Evolutionary conservation across 2,329 filamentous ascomycete genomes (phyloP).

Genomic region (Nemania sp.): DNA sequence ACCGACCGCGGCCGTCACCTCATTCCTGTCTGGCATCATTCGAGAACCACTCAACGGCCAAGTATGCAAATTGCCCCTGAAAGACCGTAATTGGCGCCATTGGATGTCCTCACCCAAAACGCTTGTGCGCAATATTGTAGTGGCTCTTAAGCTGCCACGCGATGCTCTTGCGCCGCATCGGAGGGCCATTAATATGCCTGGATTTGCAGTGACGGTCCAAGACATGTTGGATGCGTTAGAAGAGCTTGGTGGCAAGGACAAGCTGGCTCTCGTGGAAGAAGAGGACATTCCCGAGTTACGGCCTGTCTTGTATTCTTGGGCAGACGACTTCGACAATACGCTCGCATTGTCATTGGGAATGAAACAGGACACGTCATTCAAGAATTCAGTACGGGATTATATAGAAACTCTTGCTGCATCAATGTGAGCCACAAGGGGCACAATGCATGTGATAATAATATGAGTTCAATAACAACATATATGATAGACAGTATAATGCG

Average conservation of each 20-base stretch:
- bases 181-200: slow-evolving; percentile 9
- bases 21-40: slow-evolving; percentile 8
- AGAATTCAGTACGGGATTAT: slow-evolving; percentile 7
- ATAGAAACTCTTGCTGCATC: slow-evolving; percentile 1
- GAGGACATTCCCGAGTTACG: slow-evolving; percentile 2
- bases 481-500: no score
- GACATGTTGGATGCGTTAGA: slow-evolving; percentile 7
- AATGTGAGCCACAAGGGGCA: no score
- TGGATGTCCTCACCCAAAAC: slow-evolving; percentile 9
- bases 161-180: slow-evolving; percentile 5
- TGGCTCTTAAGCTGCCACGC: slow-evolving; percentile 4
- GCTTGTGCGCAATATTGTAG: background rate
- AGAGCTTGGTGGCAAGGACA: background rate
- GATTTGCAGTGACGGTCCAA: slow-evolving; percentile 7
- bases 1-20: slow-evolving; percentile 5
- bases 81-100: slow-evolving; percentile 8
- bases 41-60: slow-evolving; percentile 6
- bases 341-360: slow-evolving; percentile 4
- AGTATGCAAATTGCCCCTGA: slow-evolving; percentile 2
- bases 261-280: background rate
- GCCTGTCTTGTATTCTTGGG: slow-evolving; percentile 4
- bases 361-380: slow-evolving; percentile 9
- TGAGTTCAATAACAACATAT: no score
- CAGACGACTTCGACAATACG: slow-evolving; percentile 5
- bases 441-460: no score